Evolutionary conservation across 139 green algal species (phyloP).

Genomic region (Chlorella sp.): DNA sequence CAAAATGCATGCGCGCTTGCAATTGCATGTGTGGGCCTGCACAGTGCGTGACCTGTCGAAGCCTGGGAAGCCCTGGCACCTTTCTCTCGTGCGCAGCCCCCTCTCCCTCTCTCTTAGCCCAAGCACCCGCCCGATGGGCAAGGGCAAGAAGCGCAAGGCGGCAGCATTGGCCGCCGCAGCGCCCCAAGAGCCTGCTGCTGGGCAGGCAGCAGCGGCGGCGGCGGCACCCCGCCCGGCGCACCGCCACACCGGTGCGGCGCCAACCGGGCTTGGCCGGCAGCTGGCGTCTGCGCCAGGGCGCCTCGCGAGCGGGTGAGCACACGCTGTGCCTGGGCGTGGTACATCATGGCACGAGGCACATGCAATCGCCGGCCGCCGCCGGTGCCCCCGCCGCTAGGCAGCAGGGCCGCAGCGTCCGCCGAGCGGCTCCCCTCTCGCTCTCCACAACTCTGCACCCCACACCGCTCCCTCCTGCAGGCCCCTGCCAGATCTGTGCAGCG

Average conservation of each 20-base stretch:
- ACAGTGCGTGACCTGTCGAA: too few relatives aligned
- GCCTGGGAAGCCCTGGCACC: too few relatives aligned
- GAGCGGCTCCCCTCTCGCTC: too few relatives aligned
- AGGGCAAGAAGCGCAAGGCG: conserved; percentile 1
- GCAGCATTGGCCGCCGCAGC: not conserved
- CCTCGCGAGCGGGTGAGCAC: not conserved
- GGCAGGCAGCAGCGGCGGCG: not conserved
- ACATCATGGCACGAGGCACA: too few relatives aligned
- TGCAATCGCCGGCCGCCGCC: not conserved
- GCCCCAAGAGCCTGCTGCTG: not conserved
- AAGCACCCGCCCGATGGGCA: too few relatives aligned
- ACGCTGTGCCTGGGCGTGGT: too few relatives aligned
- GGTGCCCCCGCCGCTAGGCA: not conserved
- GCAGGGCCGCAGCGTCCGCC: not conserved
- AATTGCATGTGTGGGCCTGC: too few relatives aligned
- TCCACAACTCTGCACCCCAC: not conserved
- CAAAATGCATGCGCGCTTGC: too few relatives aligned
- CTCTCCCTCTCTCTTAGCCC: too few relatives aligned
- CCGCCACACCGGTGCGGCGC: not conserved
- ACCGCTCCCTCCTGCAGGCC: not conserved
- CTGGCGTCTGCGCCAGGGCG: not conserved
- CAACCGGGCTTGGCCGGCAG: not conserved
- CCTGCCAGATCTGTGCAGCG: not conserved
- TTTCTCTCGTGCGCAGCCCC: too few relatives aligned
- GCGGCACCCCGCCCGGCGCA: not conserved